phyloP scores from a whole-genome alignment of 352 stramenopile species.

The Phytophthora sp. region DNA sequence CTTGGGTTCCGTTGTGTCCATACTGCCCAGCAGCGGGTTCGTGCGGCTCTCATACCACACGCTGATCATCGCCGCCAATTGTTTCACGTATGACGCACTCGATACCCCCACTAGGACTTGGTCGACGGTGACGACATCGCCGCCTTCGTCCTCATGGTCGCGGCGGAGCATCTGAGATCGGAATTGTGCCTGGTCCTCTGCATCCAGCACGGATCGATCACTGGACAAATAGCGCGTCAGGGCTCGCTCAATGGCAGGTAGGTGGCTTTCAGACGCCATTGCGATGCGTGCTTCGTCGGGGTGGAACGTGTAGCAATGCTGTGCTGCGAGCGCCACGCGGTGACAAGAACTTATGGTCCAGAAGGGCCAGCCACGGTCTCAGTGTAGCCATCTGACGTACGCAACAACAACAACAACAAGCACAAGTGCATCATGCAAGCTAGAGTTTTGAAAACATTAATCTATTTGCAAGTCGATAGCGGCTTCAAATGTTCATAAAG shows the following conservation, averaged over 20 bases:
- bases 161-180: constrained; percentile 42
- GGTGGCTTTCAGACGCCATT: background rate
- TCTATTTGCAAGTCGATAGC: constrained; percentile 11
- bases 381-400: constrained; percentile 18
- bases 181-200: constrained; percentile 46
- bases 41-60: constrained; percentile 39
- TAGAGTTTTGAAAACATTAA: background rate
- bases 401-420: background rate
- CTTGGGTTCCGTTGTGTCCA: constrained; percentile 8
- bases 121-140: background rate
- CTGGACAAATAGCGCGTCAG: constrained; percentile 35
- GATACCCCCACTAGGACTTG: constrained; percentile 29
- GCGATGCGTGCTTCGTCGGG: background rate
- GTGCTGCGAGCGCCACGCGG: background rate
- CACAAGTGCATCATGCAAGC: background rate
- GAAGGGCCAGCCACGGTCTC: background rate
- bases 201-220: constrained; percentile 29
- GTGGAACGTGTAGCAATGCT: background rate
- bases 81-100: constrained; percentile 35
- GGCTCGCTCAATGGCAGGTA: constrained; percentile 9
- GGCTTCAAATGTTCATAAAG: constrained; percentile 13
- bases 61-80: constrained; percentile 50
- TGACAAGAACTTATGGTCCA: too few relatives aligned
- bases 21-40: constrained; percentile 40
- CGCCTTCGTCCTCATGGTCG: background rate